Evolutionary conservation across 2,329 filamentous ascomycete genomes (phyloP), one percentile per base, ranked within the genome.

Genomic region (Colletotrichum lentis): DNA sequence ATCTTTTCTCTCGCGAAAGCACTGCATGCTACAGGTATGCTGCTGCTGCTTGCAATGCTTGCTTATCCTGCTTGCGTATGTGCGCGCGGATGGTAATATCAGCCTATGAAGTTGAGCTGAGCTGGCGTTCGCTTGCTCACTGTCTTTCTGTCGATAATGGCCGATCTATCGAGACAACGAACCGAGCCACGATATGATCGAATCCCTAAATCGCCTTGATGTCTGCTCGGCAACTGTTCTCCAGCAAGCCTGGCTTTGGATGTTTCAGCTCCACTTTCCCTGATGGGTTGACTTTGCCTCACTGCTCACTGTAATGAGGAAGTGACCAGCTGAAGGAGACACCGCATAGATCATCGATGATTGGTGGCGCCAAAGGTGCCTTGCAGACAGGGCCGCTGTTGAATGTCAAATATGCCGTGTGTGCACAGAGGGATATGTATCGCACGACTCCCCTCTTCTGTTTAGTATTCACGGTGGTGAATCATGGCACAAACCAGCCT

Each of bases 351-450:
- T 22, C 22, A 50, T 22, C 5, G n/a, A 11, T 54, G n/a, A 12
- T 44, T 62, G 55, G 43, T 55, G 46, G 66, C 49, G 62, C 44
- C 67, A 62, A 59, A 69, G 39, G 67, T 67, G 57, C 63, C 64
- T 69, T 58, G 62, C 63, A 62, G 64, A 67, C 63, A 63, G 64
- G 39, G 47, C 67, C 67, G 63, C 63, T 62, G 41, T 61, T 56
- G 57, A 62, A 67, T 58, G 62, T 27, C 49, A 57, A 55, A 65
- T 65, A 55, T 55, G 55, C 24, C 43, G 35, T 60, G 52, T 49
- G 62, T 65, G 62, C 62, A 47, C 54, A 35, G 53, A 58, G 46
- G 47, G 53, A 61, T 55, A 50, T 16, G 31, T 46, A 20, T 50
- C 52, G 62, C 50, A 68, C 56, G 49, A 60, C 55, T 55, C 65